Percentiles rank a stretch among this genome's conserved stretches.
Evolutionary conservation across 345 rosid genomes (phyloP).

Genomic region (Linum lewisii): DNA sequence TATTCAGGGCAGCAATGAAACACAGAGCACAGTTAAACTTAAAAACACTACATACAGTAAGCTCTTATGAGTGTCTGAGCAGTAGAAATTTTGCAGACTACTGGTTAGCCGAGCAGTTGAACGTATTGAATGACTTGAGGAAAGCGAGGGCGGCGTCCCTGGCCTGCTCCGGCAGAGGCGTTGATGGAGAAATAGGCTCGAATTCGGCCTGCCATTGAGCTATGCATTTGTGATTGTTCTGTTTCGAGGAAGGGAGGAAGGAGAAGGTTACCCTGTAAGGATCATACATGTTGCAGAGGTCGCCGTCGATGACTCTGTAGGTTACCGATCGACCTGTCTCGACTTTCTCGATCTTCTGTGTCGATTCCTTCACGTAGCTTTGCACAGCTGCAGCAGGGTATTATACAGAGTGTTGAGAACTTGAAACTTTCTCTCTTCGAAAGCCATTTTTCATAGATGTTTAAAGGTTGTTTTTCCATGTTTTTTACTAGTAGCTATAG

Average conservation of each 20-base stretch:
- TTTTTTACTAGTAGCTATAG: too few species aligned
- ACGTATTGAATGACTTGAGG: slow-evolving; percentile 28
- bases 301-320: slow-evolving; percentile 26
- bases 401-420: too few species aligned
- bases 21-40: too few species aligned
- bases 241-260: slow-evolving; percentile 19
- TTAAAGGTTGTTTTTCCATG: too few species aligned
- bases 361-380: slow-evolving; percentile 33
- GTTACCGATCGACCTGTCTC: slow-evolving; percentile 32
- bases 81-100: background rate
- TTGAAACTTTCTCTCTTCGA: too few species aligned
- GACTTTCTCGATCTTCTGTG: slow-evolving; percentile 26
- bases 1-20: too few species aligned
- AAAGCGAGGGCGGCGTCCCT: slow-evolving; percentile 32
- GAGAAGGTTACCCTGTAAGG: slow-evolving; percentile 33
- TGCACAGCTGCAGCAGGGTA: slow-evolving; percentile 18
- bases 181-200: slow-evolving; percentile 16
- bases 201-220: slow-evolving; percentile 33
- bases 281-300: slow-evolving; percentile 23
- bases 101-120: background rate
- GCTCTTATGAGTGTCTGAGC: background rate
- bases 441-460: too few species aligned
- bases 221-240: slow-evolving; percentile 23
- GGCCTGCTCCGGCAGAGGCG: slow-evolving; percentile 32
- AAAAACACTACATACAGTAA: too few species aligned